These are phyloP conservation scores for Protoeuglena noctilucae DNA, from an alignment of 139 green algal species.

Conservation along the genomic window DNA sequence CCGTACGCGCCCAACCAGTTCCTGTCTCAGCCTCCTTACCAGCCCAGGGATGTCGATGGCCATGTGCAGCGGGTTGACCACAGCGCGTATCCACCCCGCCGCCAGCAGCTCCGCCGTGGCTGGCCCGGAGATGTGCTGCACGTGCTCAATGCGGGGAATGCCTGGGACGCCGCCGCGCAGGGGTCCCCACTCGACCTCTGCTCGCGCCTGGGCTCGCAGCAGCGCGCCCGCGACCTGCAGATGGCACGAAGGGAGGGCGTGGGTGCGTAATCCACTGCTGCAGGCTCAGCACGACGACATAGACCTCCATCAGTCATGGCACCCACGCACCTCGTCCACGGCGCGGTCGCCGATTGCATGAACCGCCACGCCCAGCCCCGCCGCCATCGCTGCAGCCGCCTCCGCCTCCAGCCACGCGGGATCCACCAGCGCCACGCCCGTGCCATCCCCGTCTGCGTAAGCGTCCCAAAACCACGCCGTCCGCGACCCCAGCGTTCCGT, in stretches of 20 bases:
- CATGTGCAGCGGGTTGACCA: conserved; percentile 53
- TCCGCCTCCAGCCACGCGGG: conserved; percentile 7
- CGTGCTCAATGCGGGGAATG: conserved; percentile 26
- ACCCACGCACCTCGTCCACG: conserved; percentile 41
- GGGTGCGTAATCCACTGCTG: too few relatives aligned
- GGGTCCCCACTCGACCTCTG: not conserved
- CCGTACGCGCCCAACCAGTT: too few relatives aligned
- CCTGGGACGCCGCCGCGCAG: not conserved
- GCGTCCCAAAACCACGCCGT: conserved; percentile 44
- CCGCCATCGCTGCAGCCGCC: conserved; percentile 8
- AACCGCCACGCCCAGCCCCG: conserved; percentile 19
- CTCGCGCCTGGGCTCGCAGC: not conserved
- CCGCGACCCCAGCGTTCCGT: conserved; percentile 42
- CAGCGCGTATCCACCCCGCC: conserved; percentile 12
- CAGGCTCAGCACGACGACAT: too few relatives aligned
- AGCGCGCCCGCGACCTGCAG: too few relatives aligned
- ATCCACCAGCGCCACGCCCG: not conserved
- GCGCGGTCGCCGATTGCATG: conserved; percentile 60
- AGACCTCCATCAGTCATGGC: conserved; percentile 11
- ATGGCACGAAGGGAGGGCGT: too few relatives aligned
- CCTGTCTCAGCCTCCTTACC: not conserved
- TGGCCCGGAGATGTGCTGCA: conserved; percentile 36
- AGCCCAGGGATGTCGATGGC: too few relatives aligned
- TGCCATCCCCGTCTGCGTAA: conserved; percentile 18
- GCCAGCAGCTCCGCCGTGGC: conserved; percentile 7